Base-by-base conservation (phyloP, 164 flowering plant species). In the Akebia trifoliata region DNA sequence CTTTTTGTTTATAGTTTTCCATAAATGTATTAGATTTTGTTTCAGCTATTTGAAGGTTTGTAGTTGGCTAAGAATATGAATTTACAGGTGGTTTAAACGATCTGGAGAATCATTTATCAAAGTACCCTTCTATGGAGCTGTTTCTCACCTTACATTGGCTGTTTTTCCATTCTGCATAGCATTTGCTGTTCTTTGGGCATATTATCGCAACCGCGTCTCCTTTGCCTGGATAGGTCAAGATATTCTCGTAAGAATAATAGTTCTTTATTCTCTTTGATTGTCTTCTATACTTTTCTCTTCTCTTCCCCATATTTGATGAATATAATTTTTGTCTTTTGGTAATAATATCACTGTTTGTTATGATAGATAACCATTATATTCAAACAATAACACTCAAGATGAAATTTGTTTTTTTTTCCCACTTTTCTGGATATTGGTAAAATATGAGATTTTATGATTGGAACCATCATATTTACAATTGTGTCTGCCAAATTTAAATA, bases 191-290 rank as follows among this genome's bases (percentile, higher is more conserved):
- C 66, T 88, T 54, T 90, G 99, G 99, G 99, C 96, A n/a, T 76
- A 81, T 52, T 70, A 73, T 18, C 96, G 95, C n/a, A n/a, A n/a
- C 22, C 70, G 69, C 35, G 52, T 35, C 65, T 73, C 83, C 65
- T 81, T 79, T 68, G 99, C 99, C 47, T 94, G 99, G 97, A 94
- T 90, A 9, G 99, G 99, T 61, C 99, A 94, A 79, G 95, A 94
- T 64, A 82, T 94, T 59, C 96, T 94, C 53, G 99, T 94, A 84
- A 82, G 97, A 55, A 59, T 8, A n/a, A 18, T 3, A 44, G 18
- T 38, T 62, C 48, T 50, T 51, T 50, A 17, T 48, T 37, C 21
- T 50, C 36, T 18, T 26, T 25, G 11, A 29, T 44, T n/a, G 2
- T 30, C 29, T 21, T 37, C 29, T 48, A n/a, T n/a, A n/a, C n/a